Base-by-base conservation (phyloP, 495 filamentous ascomycete species). In the Aspergillus panamensis region DNA sequence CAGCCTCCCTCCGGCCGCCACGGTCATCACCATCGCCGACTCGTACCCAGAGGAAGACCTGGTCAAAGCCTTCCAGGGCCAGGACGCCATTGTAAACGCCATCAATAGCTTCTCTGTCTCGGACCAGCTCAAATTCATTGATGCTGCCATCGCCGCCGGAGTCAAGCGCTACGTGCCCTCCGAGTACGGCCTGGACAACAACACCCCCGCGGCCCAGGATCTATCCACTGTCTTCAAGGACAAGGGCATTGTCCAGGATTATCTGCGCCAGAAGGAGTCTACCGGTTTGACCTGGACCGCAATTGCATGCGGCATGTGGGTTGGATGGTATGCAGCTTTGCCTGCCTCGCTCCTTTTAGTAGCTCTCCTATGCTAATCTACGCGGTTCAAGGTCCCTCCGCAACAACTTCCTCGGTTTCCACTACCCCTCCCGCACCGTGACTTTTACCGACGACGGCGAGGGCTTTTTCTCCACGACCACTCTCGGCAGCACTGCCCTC, bases 221-320 rank as follows among this genome's bases (percentile, higher is more conserved):
- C 39, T 60, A 3, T 29, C 51, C 6, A 8, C 35, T 1, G 52
- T 55, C 19, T 55, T 55, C 16, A 19, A 39, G 3, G 58, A 60
- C 5, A 60, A 60, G 47, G 52, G 58, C 0, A n/a, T 29, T 4
- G 45, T 60, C 39, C 52, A 55, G 39, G 58, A 33, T 17, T 55
- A 60, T 37, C 45, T 60, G 8, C 35, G 47, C 6, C 3, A n/a
- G 3, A 60, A 60, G 31, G 52, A 60, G 31, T 16, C 39, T 2
- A 47, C 6, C 39, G 51, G 52, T 4, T 47, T 60, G 12, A 60
- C 51, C 7, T 60, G 51, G 58, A 60, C 58, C 8, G 45, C 58
- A 0, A 54, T 60, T 51, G 57, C 57, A 1, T 60, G 57, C 16
- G 57, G 51, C 9, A 60, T 60, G 57, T 60, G 57, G 57, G 50